Conservation (phyloP, 108 stramenopile species). For the Fragilaria radians region DNA sequence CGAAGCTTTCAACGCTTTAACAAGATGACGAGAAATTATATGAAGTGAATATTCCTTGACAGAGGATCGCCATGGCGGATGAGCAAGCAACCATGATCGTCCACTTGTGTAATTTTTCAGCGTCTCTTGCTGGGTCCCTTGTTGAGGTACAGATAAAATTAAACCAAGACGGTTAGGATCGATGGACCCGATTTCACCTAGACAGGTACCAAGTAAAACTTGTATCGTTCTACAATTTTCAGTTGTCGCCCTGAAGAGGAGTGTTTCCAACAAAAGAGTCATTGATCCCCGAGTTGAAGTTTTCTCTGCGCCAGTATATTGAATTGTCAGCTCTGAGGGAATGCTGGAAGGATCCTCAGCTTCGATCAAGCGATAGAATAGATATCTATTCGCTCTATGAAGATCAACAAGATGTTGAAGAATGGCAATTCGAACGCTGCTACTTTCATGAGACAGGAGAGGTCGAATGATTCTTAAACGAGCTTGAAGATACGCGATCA, state of each 20-base stretch:
- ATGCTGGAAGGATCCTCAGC: constrained; percentile 32
- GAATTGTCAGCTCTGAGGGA: constrained; percentile 28
- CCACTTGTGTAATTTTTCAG: constrained; percentile 10
- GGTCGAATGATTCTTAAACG: constrained; percentile 22
- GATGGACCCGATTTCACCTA: constrained; percentile 85
- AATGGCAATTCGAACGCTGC: constrained; percentile 59
- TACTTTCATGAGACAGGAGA: constrained; percentile 60
- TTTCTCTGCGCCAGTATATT: background rate
- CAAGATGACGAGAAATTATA: constrained; percentile 68
- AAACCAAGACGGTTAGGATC: constrained; percentile 51
- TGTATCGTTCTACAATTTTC: constrained; percentile 54
- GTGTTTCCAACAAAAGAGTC: constrained; percentile 48
- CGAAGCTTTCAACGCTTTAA: constrained; percentile 61
- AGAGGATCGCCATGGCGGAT: constrained; percentile 79
- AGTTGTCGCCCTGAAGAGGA: constrained; percentile 53
- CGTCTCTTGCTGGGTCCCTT: constrained; percentile 3
- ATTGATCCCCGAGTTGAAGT: constrained; percentile 35
- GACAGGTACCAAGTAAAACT: constrained; percentile 52
- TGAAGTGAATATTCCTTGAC: constrained; percentile 52
- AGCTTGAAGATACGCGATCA: constrained; percentile 31
- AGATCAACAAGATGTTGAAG: constrained; percentile 58
- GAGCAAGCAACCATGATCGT: constrained; percentile 47
- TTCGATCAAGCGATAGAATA: constrained; percentile 55
- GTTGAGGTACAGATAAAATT: constrained; percentile 28
- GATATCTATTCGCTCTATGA: constrained; percentile 56